Conservation (phyloP, 1,284 basidiomycete species). For the Ceratobasidium sp. region DNA sequence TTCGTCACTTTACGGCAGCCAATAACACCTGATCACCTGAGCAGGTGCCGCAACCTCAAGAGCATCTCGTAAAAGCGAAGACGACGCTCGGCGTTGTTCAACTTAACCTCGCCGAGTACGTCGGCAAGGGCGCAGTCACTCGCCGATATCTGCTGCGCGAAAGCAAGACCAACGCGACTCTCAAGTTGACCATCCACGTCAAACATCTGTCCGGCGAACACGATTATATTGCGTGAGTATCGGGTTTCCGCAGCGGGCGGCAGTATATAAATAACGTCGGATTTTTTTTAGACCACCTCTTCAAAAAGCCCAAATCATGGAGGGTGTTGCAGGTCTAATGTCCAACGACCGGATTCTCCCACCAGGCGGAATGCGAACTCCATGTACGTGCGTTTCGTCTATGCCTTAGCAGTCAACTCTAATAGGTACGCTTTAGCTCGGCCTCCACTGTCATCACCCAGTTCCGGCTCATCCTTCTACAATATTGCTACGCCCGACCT, state of each 20-base stretch:
- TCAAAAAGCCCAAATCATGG: conserved; percentile 74
- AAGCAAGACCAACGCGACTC: conserved; percentile 81
- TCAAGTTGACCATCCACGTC: conserved; percentile 74
- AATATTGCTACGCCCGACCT: conserved; percentile 25
- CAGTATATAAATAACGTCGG: conserved; percentile 1
- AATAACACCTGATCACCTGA: not conserved
- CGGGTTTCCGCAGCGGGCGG: not conserved
- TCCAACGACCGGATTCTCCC: conserved; percentile 61
- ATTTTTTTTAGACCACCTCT: conserved; percentile 61
- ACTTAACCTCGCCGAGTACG: conserved; percentile 81
- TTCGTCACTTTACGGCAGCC: conserved; percentile 11
- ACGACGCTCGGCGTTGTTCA: conserved; percentile 66
- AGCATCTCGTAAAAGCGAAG: conserved; percentile 28
- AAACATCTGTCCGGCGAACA: conserved; percentile 67
- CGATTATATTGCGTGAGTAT: conserved; percentile 62
- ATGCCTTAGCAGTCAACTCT: conserved; percentile 6
- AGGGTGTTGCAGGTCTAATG: conserved; percentile 69
- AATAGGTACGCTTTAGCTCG: conserved; percentile 15
- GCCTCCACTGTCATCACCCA: conserved; percentile 6
- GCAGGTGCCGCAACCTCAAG: conserved; percentile 22
- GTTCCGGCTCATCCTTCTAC: conserved; percentile 23
- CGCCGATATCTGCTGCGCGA: conserved; percentile 76
- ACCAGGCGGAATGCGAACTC: conserved; percentile 38
- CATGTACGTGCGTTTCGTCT: conserved; percentile 24
- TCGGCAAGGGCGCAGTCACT: conserved; percentile 68